Percentiles rank a stretch among this genome's conserved stretches.
These are phyloP conservation scores for Colletotrichum endophyticum DNA, from an alignment of 2,329 filamentous ascomycete genomes.

Conservation along the genomic window DNA sequence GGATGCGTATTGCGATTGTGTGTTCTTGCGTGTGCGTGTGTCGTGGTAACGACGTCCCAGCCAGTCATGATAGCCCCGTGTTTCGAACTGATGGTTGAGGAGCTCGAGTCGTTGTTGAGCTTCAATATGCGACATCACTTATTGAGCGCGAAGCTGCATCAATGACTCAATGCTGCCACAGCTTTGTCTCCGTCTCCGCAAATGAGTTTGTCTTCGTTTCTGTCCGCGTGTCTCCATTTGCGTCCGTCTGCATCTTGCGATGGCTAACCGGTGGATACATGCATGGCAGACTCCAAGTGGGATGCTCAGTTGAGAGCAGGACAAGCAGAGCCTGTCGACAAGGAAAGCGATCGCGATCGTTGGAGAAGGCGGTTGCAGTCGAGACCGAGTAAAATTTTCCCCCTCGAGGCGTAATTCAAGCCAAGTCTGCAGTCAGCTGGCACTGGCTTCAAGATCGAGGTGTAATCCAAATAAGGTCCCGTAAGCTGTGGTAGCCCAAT, in stretches of 20 bases:
- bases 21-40: neutral
- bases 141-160: neutral
- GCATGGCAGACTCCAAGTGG: neutral
- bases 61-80: slow-evolving; percentile 5
- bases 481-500: neutral
- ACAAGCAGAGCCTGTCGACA: neutral
- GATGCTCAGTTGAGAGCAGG: neutral
- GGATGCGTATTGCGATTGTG: neutral
- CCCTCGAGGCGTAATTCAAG: neutral
- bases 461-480: neutral
- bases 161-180: neutral
- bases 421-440: neutral
- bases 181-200: neutral
- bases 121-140: neutral
- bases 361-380: neutral
- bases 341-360: neutral
- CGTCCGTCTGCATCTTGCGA: neutral
- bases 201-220: neutral
- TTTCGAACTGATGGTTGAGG: slow-evolving; percentile 12
- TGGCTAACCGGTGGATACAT: neutral
- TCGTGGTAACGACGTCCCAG: neutral
- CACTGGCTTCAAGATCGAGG: neutral
- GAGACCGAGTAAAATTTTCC: neutral
- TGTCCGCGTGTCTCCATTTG: neutral
- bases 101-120: neutral